phyloP scores from a whole-genome alignment of 768 basidiomycete genomes.

The Mycena pura region DNA sequence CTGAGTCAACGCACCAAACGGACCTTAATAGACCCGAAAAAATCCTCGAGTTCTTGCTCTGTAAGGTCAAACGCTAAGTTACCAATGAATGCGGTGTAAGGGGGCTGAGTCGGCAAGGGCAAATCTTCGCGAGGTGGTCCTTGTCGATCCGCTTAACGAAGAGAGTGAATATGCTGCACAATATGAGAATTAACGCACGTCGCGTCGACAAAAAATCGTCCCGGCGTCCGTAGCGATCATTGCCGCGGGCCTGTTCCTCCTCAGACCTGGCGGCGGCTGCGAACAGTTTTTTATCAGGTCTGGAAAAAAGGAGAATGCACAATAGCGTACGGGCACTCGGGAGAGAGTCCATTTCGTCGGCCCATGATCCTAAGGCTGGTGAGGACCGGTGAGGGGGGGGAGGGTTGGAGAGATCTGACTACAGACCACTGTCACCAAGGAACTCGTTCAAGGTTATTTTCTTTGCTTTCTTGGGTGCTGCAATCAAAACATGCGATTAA shows the following conservation, averaged over 20 bases:
- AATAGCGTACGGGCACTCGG: constrained; percentile 87
- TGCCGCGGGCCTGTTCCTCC: constrained; percentile 61
- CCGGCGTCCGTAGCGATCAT: constrained; percentile 61
- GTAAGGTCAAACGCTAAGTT: constrained; percentile 94
- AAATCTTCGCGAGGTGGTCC: constrained; percentile 83
- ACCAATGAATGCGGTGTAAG: constrained; percentile 96
- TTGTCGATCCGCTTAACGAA: constrained; percentile 58
- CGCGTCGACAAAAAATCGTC: constrained; percentile 72
- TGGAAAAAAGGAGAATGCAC: constrained; percentile 2
- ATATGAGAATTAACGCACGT: constrained; percentile 49
- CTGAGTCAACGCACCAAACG: constrained; percentile 20
- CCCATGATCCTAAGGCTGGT: constrained; percentile 93
- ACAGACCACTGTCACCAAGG: constrained; percentile 84
- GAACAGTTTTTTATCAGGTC: constrained; percentile 24
- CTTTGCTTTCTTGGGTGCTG: constrained; percentile 91
- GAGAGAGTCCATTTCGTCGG: constrained; percentile 95
- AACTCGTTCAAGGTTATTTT: constrained; percentile 95
- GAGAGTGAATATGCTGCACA: constrained; percentile 8
- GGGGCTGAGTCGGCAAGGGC: constrained; percentile 93
- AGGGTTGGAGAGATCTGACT: constrained; percentile 15
- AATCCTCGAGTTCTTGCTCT: constrained; percentile 80
- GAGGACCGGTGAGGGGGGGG: constrained; percentile 19
- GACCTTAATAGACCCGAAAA: constrained; percentile 76
- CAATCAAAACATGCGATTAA: neutral
- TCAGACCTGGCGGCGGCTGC: constrained; percentile 75